phyloP scores from a whole-genome alignment of 2,329 filamentous ascomycete species.

The Sordariomycetes sp. region DNA sequence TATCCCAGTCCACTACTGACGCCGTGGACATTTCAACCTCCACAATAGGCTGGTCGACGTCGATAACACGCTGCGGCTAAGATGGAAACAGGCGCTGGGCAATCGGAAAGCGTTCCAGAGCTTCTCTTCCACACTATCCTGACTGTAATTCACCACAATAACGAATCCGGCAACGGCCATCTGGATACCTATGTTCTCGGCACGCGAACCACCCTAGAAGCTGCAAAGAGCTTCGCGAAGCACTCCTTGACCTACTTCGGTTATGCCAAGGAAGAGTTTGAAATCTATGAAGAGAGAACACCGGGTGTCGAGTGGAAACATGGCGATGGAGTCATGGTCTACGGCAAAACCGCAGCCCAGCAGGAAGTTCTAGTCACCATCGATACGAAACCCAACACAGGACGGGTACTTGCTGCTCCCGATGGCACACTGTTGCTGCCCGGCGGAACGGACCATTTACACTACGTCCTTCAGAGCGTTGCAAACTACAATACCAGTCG shows the following conservation, averaged over 20 bases:
- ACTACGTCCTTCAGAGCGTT: conserved; percentile 32
- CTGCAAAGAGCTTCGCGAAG: conserved; percentile 25
- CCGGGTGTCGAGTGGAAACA: conserved; percentile 21
- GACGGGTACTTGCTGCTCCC: background rate
- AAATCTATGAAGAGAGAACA: conserved; percentile 16
- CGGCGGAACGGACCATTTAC: conserved; percentile 18
- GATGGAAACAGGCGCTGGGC: too few relatives aligned
- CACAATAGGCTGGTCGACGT: too few relatives aligned
- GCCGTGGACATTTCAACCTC: too few relatives aligned
- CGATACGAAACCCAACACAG: conserved; percentile 25
- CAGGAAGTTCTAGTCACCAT: conserved; percentile 27
- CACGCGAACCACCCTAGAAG: conserved; percentile 23
- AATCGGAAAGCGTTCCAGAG: too few relatives aligned
- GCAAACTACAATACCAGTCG: conserved; percentile 29
- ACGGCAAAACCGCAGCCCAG: conserved; percentile 22
- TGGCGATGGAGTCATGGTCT: conserved; percentile 26
- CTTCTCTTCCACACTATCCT: conserved; percentile 25
- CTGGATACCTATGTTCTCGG: conserved; percentile 24
- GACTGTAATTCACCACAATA: conserved; percentile 17
- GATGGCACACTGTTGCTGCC: conserved; percentile 13
- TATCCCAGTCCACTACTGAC: too few relatives aligned
- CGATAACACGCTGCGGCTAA: too few relatives aligned
- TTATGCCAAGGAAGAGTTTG: conserved; percentile 27
- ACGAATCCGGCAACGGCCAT: conserved; percentile 15
- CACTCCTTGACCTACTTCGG: conserved; percentile 19